These are phyloP conservation scores for Drechmeria coniospora DNA, from an alignment of 2,329 filamentous ascomycete species.

Conservation along the genomic window DNA sequence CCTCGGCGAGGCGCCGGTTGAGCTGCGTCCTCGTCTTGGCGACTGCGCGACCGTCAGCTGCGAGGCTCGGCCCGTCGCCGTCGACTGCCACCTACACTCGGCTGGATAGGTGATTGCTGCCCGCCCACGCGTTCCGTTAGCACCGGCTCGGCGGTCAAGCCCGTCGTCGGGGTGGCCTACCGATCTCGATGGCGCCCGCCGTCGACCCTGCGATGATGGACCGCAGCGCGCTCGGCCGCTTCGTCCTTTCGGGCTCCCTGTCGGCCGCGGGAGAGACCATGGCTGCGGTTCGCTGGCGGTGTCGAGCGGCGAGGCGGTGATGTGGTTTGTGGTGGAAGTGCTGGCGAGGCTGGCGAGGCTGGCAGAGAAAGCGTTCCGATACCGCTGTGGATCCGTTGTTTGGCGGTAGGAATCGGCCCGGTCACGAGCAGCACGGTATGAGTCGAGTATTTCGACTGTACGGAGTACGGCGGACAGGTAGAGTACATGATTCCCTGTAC, in stretches of 20 bases:
- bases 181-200: slow-evolving; percentile 90
- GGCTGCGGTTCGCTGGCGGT: slow-evolving; percentile 3
- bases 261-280: slow-evolving; percentile 16
- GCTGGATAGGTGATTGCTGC: slow-evolving; percentile 79
- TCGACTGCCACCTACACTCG: slow-evolving; percentile 49
- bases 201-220: slow-evolving; percentile 84
- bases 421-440: too few relatives aligned
- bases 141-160: not conserved
- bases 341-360: too few relatives aligned
- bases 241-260: slow-evolving; percentile 17
- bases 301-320: too few relatives aligned
- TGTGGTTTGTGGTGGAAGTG: too few relatives aligned
- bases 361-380: too few relatives aligned
- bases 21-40: slow-evolving; percentile 92
- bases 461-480: too few relatives aligned
- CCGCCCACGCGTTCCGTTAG: slow-evolving; percentile 9
- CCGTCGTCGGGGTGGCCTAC: slow-evolving; percentile 26
- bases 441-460: too few relatives aligned
- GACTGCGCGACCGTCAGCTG: slow-evolving; percentile 32
- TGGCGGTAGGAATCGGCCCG: too few relatives aligned
- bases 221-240: slow-evolving; percentile 61
- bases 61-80: not conserved
- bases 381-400: too few relatives aligned
- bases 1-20: slow-evolving; percentile 66
- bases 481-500: too few relatives aligned